Evolutionary conservation across 1,284 basidiomycete genomes (phyloP).

Genomic region (Bjerkandera adusta): DNA sequence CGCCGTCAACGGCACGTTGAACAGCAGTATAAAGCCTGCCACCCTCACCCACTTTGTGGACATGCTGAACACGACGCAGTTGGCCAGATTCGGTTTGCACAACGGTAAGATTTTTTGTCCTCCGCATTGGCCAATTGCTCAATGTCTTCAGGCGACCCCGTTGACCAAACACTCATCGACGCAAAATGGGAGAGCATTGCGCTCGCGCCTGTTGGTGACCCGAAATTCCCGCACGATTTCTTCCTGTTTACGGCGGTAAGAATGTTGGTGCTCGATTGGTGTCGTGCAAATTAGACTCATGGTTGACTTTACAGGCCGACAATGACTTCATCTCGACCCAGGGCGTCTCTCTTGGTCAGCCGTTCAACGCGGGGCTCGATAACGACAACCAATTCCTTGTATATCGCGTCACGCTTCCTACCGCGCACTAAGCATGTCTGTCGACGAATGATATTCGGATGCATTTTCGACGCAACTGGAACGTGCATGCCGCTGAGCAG

Average conservation of each 20-base stretch:
- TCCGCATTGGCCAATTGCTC: background rate
- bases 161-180: constrained; percentile 56
- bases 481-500: no score
- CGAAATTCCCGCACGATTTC: constrained; percentile 55
- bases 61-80: constrained; percentile 47
- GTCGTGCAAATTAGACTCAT: background rate
- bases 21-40: constrained; percentile 48
- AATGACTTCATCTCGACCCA: constrained; percentile 65
- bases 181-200: constrained; percentile 70
- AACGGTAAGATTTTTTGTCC: constrained; percentile 33
- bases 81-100: constrained; percentile 62
- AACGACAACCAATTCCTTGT: constrained; percentile 68
- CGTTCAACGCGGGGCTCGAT: constrained; percentile 53
- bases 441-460: no score
- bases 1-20: constrained; percentile 48
- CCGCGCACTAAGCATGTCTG: no score
- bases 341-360: constrained; percentile 50
- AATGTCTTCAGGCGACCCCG: constrained; percentile 26
- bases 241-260: constrained; percentile 61
- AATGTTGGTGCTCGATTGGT: constrained; percentile 10
- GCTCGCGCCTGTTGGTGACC: constrained; percentile 52
- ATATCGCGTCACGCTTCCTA: constrained; percentile 63
- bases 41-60: constrained; percentile 56
- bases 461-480: no score
- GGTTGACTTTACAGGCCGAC: constrained; percentile 40